Evolutionary conservation across 2,329 filamentous ascomycete genomes (phyloP).

Genomic region (Cercospora sp.): DNA sequence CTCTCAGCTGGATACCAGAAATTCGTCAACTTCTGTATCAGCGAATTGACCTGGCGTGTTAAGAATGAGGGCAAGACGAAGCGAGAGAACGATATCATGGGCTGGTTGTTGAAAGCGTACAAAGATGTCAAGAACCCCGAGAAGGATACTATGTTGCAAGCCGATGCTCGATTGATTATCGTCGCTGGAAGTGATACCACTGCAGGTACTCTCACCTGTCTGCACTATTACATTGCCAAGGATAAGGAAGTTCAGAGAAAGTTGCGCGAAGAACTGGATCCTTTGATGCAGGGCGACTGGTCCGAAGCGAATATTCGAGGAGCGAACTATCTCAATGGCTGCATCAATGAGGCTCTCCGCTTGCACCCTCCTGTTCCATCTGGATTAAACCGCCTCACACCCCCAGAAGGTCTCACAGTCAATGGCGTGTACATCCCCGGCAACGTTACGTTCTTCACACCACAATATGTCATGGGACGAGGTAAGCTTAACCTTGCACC

Average conservation of each 20-base stretch:
- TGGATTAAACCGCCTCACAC: slow-evolving; percentile 41
- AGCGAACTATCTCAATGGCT: slow-evolving; percentile 38
- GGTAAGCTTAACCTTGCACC: no score
- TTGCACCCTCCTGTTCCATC: slow-evolving; percentile 45
- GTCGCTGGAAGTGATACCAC: slow-evolving; percentile 50
- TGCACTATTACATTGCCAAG: slow-evolving; percentile 45
- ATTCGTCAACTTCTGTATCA: slow-evolving; percentile 43
- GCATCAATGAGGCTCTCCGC: slow-evolving; percentile 47
- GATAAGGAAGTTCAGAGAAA: slow-evolving; percentile 35
- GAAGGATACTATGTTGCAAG: slow-evolving; percentile 35
- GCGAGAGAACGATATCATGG: slow-evolving; percentile 35
- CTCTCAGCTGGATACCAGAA: slow-evolving; percentile 38
- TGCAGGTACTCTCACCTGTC: slow-evolving; percentile 42
- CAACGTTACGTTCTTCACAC: slow-evolving; percentile 30
- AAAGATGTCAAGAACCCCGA: slow-evolving; percentile 33
- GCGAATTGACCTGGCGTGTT: slow-evolving; percentile 40
- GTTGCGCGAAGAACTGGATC: slow-evolving; percentile 40
- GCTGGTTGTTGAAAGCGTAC: slow-evolving; percentile 38
- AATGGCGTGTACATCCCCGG: slow-evolving; percentile 44
- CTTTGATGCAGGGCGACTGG: slow-evolving; percentile 31
- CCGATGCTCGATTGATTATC: slow-evolving; percentile 39
- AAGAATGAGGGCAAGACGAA: slow-evolving; percentile 31
- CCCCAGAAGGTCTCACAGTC: slow-evolving; percentile 41
- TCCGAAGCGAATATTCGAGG: slow-evolving; percentile 31
- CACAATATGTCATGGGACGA: slow-evolving; percentile 33